Evolutionary conservation across 768 basidiomycete species (phyloP).

Genomic region (Russula foetens): DNA sequence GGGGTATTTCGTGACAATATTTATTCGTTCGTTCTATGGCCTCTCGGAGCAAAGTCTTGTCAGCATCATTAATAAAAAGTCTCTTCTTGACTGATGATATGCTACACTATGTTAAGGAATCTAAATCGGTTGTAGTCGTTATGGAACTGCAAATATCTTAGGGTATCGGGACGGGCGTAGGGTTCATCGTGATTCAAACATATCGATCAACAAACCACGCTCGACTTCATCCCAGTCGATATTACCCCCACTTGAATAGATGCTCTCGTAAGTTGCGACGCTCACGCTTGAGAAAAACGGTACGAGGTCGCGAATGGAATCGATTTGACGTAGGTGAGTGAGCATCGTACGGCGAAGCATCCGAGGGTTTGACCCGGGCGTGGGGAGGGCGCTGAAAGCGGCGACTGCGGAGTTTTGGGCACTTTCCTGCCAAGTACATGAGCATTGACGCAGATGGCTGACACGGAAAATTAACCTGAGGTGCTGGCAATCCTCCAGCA

Average conservation of each 20-base stretch:
- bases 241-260: conserved; percentile 73
- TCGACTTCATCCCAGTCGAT: conserved; percentile 92
- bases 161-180: too few species aligned
- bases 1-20: background rate
- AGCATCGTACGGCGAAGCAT: conserved; percentile 70
- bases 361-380: conserved; percentile 31
- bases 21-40: conserved; percentile 4
- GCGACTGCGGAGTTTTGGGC: background rate
- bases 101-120: background rate
- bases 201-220: conserved; percentile 68
- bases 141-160: background rate
- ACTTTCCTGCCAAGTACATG: background rate
- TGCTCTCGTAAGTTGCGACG: conserved; percentile 81
- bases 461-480: conserved; percentile 24
- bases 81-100: background rate
- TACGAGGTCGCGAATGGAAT: conserved; percentile 78
- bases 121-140: background rate
- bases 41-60: background rate
- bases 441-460: background rate
- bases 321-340: conserved; percentile 58
- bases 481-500: conserved; percentile 54
- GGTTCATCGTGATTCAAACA: conserved; percentile 72
- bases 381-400: background rate
- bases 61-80: background rate
- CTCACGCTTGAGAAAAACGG: conserved; percentile 89